Evolutionary conservation across 129 eudicot genomes (phyloP).

Genomic region (Flaveria trinervia): DNA sequence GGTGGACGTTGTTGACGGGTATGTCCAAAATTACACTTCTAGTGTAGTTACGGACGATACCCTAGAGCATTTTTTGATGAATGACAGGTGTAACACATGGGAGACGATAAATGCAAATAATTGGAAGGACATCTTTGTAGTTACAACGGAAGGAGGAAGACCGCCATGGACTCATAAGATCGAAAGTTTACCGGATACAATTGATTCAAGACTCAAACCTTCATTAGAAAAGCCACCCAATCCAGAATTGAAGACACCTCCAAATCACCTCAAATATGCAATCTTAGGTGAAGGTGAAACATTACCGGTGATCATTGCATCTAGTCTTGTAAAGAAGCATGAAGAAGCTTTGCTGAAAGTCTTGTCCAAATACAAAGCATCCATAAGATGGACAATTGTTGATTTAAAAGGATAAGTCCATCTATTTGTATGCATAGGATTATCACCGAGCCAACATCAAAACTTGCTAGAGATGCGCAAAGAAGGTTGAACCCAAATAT

Average conservation of each 20-base stretch:
- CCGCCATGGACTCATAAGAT: neutral
- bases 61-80: neutral
- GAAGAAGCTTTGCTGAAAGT: neutral
- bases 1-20: neutral
- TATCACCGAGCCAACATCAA: neutral
- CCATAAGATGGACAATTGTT: neutral
- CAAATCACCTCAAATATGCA: neutral
- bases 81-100: neutral
- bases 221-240: neutral
- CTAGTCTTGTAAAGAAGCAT: neutral
- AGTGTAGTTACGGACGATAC: neutral
- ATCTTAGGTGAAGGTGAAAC: neutral
- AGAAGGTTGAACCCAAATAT: neutral
- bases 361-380: neutral
- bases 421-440: too few relatives aligned
- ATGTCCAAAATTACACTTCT: neutral
- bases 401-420: neutral
- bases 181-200: neutral
- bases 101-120: too few relatives aligned
- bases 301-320: neutral
- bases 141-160: neutral
- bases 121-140: too few relatives aligned
- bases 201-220: neutral
- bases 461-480: neutral
- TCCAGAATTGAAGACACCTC: neutral